Evolutionary conservation across 495 filamentous ascomycete genomes (phyloP).

Genomic region (Melanomma pulvis-pyrius): DNA sequence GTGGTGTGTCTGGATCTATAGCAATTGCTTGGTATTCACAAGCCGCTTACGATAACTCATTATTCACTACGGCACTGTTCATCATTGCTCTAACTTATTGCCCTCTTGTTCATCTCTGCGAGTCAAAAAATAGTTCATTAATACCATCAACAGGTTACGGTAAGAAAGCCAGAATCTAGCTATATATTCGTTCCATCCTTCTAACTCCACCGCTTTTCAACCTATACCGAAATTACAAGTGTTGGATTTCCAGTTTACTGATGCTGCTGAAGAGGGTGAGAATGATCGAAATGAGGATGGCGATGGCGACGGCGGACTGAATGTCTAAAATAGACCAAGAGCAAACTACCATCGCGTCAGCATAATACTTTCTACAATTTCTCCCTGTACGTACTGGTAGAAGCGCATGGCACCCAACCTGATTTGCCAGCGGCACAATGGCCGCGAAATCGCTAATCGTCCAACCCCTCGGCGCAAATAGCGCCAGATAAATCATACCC

Average conservation of each 20-base stretch:
- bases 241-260: not conserved
- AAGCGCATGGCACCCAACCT: constrained; percentile 42
- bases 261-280: not conserved
- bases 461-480: constrained; percentile 44
- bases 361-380: not conserved
- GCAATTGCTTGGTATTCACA: no score
- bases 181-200: not conserved
- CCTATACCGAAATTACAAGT: no score
- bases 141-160: not conserved
- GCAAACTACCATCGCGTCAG: constrained; percentile 20
- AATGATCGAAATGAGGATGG: no score
- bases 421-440: constrained; percentile 48
- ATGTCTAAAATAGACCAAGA: constrained; percentile 28
- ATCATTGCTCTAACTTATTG: not conserved
- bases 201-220: not conserved
- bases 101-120: not conserved
- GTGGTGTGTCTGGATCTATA: no score
- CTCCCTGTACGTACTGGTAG: constrained; percentile 29
- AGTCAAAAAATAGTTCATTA: not conserved
- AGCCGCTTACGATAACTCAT: no score
- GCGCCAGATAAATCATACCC: constrained; percentile 47
- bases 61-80: no score
- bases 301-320: not conserved
- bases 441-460: constrained; percentile 46
- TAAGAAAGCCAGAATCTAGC: not conserved